Evolutionary conservation across 805 yeast genomes (phyloP).

Genomic region (Ogataea parapolymorpha): DNA sequence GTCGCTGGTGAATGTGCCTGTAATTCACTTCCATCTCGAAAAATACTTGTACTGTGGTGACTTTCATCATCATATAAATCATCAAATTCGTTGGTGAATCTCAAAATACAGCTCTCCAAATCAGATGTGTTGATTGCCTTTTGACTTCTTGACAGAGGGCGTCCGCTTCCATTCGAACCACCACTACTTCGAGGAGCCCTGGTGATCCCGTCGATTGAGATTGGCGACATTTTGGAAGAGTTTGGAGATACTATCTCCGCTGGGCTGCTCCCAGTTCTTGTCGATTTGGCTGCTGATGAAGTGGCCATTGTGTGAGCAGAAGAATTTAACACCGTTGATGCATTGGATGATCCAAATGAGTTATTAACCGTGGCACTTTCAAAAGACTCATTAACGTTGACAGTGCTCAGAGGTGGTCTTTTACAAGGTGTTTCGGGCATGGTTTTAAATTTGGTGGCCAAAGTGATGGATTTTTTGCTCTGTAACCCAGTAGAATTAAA

Average conservation of each 20-base stretch:
- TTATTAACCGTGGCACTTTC: conserved; percentile 15
- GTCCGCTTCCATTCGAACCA: conserved; percentile 14
- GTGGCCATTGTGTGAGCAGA: conserved; percentile 1
- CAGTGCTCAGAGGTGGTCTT: conserved; percentile 35
- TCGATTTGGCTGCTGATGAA: not conserved
- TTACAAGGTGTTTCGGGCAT: conserved; percentile 70
- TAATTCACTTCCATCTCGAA: conserved; percentile 20
- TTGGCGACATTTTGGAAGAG: conserved; percentile 13
- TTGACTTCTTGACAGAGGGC: conserved; percentile 22
- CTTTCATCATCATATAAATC: conserved; percentile 31
- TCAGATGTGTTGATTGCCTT: conserved; percentile 37
- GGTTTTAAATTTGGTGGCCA: conserved; percentile 32
- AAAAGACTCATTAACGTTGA: conserved; percentile 29
- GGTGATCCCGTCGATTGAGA: conserved; percentile 8
- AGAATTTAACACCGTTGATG: conserved; percentile 5
- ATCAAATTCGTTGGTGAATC: conserved; percentile 41
- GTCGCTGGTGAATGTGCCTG: not conserved
- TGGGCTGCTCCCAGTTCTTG: conserved; percentile 7
- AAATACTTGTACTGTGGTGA: conserved; percentile 27
- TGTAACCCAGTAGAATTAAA: conserved; percentile 72
- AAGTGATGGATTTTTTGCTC: conserved; percentile 49
- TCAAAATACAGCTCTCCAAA: conserved; percentile 38
- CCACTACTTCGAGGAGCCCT: conserved; percentile 9
- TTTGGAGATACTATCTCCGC: conserved; percentile 10
- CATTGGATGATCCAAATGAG: conserved; percentile 19